A percentile compares a stretch with the other conserved stretches of the same genome.
Evolutionary conservation across 371 early-diverging fungal species (phyloP).

Genomic region (Mortierella sp.): DNA sequence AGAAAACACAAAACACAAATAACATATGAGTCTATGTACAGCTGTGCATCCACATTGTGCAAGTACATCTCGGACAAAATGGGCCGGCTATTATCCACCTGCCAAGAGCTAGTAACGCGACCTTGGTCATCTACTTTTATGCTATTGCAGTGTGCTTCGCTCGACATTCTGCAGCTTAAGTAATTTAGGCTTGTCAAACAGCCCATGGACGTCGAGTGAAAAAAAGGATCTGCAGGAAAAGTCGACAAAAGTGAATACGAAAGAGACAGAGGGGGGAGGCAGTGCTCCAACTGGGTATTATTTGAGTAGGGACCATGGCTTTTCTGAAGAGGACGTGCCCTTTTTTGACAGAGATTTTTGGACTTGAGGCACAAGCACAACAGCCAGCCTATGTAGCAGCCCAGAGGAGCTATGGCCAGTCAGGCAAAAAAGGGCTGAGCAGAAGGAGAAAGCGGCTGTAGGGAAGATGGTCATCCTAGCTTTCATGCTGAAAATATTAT

Average conservation of each 20-base stretch:
- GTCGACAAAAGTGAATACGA: background rate
- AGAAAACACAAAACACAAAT: background rate
- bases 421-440: background rate
- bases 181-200: background rate
- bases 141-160: background rate
- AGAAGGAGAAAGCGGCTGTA: background rate
- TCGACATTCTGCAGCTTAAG: background rate
- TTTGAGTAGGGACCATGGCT: too few species aligned
- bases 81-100: background rate
- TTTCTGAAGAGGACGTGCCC: too few species aligned
- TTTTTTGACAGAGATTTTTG: background rate
- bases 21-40: background rate
- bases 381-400: background rate
- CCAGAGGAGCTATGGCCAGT: background rate
- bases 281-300: too few species aligned
- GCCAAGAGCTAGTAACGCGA: constrained; percentile 6
- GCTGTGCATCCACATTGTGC: too few species aligned
- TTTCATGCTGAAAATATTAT: background rate
- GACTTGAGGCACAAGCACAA: constrained; percentile 1
- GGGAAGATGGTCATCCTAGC: background rate
- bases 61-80: background rate
- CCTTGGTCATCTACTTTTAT: background rate
- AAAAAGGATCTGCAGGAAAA: background rate
- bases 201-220: background rate
- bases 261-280: background rate